Base-by-base conservation (phyloP, 1,284 basidiomycete genomes). In the Trichosporon sp. region DNA sequence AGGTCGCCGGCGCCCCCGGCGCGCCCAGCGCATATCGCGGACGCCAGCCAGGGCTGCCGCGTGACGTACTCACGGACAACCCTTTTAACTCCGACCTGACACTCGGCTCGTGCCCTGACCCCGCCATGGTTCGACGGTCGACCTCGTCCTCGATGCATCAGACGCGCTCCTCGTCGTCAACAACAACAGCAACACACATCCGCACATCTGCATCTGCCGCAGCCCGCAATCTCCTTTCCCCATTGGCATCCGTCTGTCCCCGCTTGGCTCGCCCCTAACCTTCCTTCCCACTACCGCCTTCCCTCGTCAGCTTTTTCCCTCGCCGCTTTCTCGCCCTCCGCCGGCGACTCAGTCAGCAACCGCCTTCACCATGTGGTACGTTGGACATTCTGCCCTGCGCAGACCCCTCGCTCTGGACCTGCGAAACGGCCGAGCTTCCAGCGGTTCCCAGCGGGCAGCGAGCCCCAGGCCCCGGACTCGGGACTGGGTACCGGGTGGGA, bases 21-120 rank as follows among this genome's bases (percentile, higher is more conserved):
- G 47, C 47, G 47, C 47, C 47, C 47, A 51, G 21, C 47, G 47
- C 47, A 51, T 51, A 51, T 51, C 21, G 47, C 47, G 47, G 47
- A n/a, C 27, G 29, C 27, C 51, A 47, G 51, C 51, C 56, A 60
- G 56, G 56, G 56, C 7, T 11, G 56, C 56, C 56, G 56, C 56
- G 56, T 60, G 56, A 60, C 56, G 56, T 60, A 60, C 47, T 32
- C 27, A 32, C 56, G 56, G 56, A 60, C 56, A 60, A 31, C 56
- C 56, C 29, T 60, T 60, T 60, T 60, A 60, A 60, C 56, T 60
- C 56, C 56, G 56, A 60, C 56, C 56, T 60, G 56, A 60, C 15
- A 60, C 29, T 60, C 47, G 47, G 15, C 11, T 25, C 21, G 56
- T 29, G 51, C 56, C 56, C 29, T 60, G 56, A 60, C 27, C 53